Conservation (phyloP, 495 filamentous ascomycete species). For the Rostrohypoxylon terebratum region DNA sequence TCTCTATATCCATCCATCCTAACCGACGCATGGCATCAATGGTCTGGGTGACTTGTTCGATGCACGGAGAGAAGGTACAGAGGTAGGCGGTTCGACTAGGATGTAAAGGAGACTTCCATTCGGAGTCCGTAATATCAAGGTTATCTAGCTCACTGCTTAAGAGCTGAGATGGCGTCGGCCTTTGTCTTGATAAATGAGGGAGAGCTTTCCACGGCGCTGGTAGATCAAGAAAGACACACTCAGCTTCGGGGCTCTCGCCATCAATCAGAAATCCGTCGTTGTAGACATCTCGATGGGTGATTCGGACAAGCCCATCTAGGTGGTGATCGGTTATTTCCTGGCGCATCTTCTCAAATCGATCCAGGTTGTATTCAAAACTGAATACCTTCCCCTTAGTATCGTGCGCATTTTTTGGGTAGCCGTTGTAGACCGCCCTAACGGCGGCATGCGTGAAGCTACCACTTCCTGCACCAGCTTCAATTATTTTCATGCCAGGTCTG, state of each 20-base stretch:
- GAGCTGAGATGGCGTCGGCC: constrained; percentile 46
- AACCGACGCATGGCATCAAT: constrained; percentile 79
- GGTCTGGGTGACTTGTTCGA: constrained; percentile 91
- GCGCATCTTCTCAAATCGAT: constrained; percentile 76
- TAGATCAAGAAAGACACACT: constrained; percentile 89
- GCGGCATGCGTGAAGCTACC: constrained; percentile 95
- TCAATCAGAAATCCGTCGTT: constrained; percentile 80
- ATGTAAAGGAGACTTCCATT: constrained; percentile 75
- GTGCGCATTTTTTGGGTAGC: constrained; percentile 65
- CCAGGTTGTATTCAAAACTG: constrained; percentile 93
- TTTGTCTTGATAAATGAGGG: constrained; percentile 78
- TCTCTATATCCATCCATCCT: constrained; percentile 91
- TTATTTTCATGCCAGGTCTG: constrained; percentile 80
- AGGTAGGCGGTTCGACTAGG: constrained; percentile 73
- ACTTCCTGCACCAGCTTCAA: constrained; percentile 95
- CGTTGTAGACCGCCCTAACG: constrained; percentile 87
- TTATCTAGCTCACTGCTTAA: constrained; percentile 29
- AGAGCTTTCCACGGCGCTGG: constrained; percentile 94
- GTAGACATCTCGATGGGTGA: constrained; percentile 95
- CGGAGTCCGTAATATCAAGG: constrained; percentile 19
- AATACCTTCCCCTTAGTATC: constrained; percentile 77
- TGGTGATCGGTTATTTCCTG: constrained; percentile 81
- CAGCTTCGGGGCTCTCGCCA: constrained; percentile 71
- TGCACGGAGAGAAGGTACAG: constrained; percentile 96
- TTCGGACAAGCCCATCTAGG: constrained; percentile 74